Conservation (phyloP, 2,329 filamentous ascomycete species). For the Purpureocillium lavendulum region DNA sequence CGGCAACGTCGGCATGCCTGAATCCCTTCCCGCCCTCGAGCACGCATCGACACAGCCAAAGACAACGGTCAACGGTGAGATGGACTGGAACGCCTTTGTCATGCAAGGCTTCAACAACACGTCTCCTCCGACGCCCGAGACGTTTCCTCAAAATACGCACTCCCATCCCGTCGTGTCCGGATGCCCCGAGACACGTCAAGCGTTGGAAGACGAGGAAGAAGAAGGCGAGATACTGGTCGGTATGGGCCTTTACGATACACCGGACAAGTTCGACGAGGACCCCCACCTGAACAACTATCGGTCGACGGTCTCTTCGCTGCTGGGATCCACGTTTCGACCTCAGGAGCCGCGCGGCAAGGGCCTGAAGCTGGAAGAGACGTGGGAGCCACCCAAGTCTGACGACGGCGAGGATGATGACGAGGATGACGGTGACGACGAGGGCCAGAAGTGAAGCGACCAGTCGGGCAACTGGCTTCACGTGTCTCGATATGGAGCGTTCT, state of each 20-base stretch:
- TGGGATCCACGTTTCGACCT: conserved; percentile 38
- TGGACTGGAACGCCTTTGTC: conserved; percentile 38
- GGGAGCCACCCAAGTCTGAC: conserved; percentile 59
- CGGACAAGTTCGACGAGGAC: conserved; percentile 46
- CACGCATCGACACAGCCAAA: conserved; percentile 6
- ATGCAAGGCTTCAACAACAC: conserved; percentile 36
- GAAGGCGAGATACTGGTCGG: conserved; percentile 70
- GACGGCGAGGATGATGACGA: conserved; percentile 45
- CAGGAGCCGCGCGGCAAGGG: conserved; percentile 56
- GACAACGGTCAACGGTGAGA: conserved; percentile 8
- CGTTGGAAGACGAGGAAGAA: conserved; percentile 44
- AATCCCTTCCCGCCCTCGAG: conserved; percentile 21
- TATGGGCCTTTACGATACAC: conserved; percentile 72
- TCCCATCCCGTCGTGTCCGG: conserved; percentile 38
- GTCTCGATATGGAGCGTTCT: too few relatives aligned
- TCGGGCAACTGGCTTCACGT: too few relatives aligned
- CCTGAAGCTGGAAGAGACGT: conserved; percentile 74
- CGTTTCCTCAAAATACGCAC: conserved; percentile 44
- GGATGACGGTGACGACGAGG: conserved; percentile 25
- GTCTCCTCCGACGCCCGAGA: conserved; percentile 52
- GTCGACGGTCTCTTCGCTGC: conserved; percentile 44
- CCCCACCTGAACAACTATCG: conserved; percentile 45
- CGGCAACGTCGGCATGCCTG: conserved; percentile 12
- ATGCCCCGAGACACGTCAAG: conserved; percentile 38
- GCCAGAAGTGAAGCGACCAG: neutral